Percentiles rank a stretch among this genome's conserved stretches.
phyloP scores from a whole-genome alignment of 768 basidiomycete species.

The Paxillus rubicundulus region DNA sequence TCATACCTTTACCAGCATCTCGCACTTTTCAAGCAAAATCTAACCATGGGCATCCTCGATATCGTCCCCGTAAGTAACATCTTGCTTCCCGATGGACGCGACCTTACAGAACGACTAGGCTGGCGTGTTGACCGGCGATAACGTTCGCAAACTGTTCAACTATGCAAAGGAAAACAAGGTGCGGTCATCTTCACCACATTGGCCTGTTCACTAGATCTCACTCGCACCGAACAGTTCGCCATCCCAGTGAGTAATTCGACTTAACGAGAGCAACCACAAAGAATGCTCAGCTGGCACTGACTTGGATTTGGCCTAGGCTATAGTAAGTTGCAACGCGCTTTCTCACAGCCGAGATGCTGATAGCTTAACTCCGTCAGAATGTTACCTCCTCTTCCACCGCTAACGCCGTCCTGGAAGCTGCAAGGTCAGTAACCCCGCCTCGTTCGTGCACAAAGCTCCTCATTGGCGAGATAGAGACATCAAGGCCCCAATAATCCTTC shows the following conservation, averaged over 20 bases:
- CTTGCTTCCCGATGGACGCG: background rate
- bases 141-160: slow-evolving; percentile 93
- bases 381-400: slow-evolving; percentile 94
- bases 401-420: slow-evolving; percentile 94
- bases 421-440: slow-evolving; percentile 51
- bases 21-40: slow-evolving; percentile 6
- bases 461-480: slow-evolving; percentile 58
- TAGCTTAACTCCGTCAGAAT: slow-evolving; percentile 53
- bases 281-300: background rate
- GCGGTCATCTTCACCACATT: slow-evolving; percentile 18
- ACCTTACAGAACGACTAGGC: slow-evolving; percentile 46
- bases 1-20: slow-evolving; percentile 6
- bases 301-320: slow-evolving; percentile 48
- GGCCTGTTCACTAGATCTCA: slow-evolving; percentile 8
- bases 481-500: slow-evolving; percentile 97
- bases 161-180: slow-evolving; percentile 90
- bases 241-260: slow-evolving; percentile 63
- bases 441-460: slow-evolving; percentile 5
- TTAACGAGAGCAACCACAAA: background rate
- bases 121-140: slow-evolving; percentile 93
- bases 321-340: slow-evolving; percentile 50
- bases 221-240: slow-evolving; percentile 54
- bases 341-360: background rate
- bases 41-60: slow-evolving; percentile 75
- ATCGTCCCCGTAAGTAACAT: slow-evolving; percentile 70